These are phyloP conservation scores for Blastobotrys persicus DNA, from an alignment of 1,139 yeast species.

Conservation along the genomic window DNA sequence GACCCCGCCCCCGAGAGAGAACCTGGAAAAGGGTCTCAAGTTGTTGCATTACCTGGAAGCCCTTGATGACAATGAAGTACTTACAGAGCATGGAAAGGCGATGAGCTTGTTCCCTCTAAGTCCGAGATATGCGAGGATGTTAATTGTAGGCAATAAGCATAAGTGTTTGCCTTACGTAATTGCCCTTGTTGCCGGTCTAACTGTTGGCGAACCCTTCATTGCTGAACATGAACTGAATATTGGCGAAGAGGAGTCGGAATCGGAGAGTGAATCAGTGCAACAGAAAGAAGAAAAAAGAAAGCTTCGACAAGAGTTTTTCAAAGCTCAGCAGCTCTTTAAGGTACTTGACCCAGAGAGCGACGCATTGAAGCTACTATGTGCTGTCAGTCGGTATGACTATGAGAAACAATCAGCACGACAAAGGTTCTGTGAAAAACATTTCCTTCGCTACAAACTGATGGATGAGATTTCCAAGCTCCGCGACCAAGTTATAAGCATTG, in stretches of 20 bases:
- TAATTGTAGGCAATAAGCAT: constrained; percentile 82
- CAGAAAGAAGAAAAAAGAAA: constrained; percentile 46
- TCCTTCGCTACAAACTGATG: constrained; percentile 59
- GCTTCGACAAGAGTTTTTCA: constrained; percentile 50
- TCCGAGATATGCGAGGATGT: constrained; percentile 89
- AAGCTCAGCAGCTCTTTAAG: constrained; percentile 59
- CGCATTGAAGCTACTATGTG: constrained; percentile 70
- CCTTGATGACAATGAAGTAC: constrained; percentile 48
- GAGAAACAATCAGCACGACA: constrained; percentile 33
- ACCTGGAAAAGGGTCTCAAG: constrained; percentile 64
- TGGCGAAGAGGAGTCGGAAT: constrained; percentile 30
- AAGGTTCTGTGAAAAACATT: constrained; percentile 55
- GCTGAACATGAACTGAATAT: constrained; percentile 70
- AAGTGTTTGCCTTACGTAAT: constrained; percentile 82
- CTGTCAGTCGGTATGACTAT: constrained; percentile 87
- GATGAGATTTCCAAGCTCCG: constrained; percentile 82
- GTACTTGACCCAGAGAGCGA: constrained; percentile 73
- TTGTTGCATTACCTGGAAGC: constrained; percentile 79
- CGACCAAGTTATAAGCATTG: constrained; percentile 72
- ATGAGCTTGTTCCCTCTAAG: constrained; percentile 93
- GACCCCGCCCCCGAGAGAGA: constrained; percentile 74
- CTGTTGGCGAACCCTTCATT: constrained; percentile 91
- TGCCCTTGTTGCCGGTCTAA: constrained; percentile 86
- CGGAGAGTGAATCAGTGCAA: constrained; percentile 34
- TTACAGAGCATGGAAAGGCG: constrained; percentile 76